These are phyloP conservation scores for Skeletonema tropicum DNA, from an alignment of 108 stramenopile genomes.

Conservation along the genomic window DNA sequence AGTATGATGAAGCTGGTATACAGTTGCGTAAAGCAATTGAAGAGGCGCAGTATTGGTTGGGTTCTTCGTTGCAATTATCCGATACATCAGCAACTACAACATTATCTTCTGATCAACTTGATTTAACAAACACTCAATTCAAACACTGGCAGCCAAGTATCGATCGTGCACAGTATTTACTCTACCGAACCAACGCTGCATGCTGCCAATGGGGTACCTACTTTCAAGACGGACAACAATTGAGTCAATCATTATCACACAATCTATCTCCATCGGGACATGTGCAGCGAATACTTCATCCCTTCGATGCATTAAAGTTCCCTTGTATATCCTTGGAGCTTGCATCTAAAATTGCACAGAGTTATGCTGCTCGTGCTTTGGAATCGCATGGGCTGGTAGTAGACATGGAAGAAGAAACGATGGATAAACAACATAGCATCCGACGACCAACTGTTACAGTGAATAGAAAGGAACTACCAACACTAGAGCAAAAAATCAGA, in stretches of 20 bases:
- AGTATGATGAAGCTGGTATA: slow-evolving; percentile 52
- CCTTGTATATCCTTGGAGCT: slow-evolving; percentile 53
- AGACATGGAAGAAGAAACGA: neutral
- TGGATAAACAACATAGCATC: neutral
- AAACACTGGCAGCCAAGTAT: slow-evolving; percentile 37
- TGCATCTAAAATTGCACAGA: slow-evolving; percentile 48
- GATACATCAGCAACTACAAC: neutral
- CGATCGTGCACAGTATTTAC: slow-evolving; percentile 41
- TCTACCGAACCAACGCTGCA: slow-evolving; percentile 56
- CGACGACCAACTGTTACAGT: slow-evolving; percentile 9
- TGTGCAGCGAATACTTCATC: slow-evolving; percentile 48
- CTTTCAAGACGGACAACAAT: slow-evolving; percentile 37
- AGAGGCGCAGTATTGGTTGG: slow-evolving; percentile 34
- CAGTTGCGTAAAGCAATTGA: slow-evolving; percentile 40
- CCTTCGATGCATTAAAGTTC: slow-evolving; percentile 63
- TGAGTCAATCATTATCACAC: slow-evolving; percentile 26
- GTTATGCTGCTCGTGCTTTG: slow-evolving; percentile 49
- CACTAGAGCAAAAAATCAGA: slow-evolving; percentile 31
- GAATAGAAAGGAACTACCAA: slow-evolving; percentile 9
- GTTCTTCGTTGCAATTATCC: neutral
- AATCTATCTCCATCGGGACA: slow-evolving; percentile 10
- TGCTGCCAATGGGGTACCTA: slow-evolving; percentile 55
- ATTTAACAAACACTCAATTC: slow-evolving; percentile 22
- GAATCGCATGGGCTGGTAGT: slow-evolving; percentile 30
- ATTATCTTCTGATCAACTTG: neutral